phyloP scores from a whole-genome alignment of 2,329 filamentous ascomycete genomes.

The Phialophora macrospora region DNA sequence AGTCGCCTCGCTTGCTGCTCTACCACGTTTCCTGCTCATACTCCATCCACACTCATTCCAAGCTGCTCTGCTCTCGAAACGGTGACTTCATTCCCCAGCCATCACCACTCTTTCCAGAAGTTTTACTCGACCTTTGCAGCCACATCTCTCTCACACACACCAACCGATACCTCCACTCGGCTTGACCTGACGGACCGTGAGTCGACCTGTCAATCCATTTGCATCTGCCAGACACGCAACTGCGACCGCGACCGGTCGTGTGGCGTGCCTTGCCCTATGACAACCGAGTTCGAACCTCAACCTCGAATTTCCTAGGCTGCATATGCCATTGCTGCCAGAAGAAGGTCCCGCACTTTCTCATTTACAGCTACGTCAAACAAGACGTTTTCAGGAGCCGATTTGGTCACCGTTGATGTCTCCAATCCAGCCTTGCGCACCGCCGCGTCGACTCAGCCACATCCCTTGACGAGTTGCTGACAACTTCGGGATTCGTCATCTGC shows the following conservation, averaged over 20 bases:
- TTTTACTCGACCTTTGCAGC: conserved; percentile 4
- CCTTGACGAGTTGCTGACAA: conserved; percentile 25
- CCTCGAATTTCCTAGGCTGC: conserved; percentile 8
- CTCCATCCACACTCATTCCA: conserved; percentile 23
- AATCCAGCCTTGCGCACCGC: conserved; percentile 28
- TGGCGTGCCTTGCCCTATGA: conserved; percentile 22
- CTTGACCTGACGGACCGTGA: conserved; percentile 6
- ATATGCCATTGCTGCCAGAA: conserved; percentile 6
- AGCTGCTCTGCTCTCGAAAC: conserved; percentile 2
- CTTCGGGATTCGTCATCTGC: conserved; percentile 7
- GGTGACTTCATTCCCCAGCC: conserved; percentile 1
- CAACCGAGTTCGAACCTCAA: conserved; percentile 20
- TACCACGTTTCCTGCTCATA: conserved; percentile 21
- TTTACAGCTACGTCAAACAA: conserved; percentile 3
- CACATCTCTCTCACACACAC: conserved; percentile 4
- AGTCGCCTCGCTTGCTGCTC: conserved; percentile 22
- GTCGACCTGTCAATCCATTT: conserved; percentile 15
- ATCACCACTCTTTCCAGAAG: conserved; percentile 23
- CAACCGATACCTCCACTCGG: conserved; percentile 15
- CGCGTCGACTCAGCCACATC: conserved; percentile 22
- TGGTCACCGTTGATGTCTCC: conserved; percentile 34
- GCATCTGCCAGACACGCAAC: conserved; percentile 4
- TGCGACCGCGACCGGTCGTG: conserved; percentile 28
- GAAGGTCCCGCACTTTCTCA: neutral
- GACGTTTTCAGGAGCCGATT: conserved; percentile 11